Evolutionary conservation across 306 rosid species (phyloP), one percentile per base, ranked within the genome.

Genomic region (Trifolium repens): DNA sequence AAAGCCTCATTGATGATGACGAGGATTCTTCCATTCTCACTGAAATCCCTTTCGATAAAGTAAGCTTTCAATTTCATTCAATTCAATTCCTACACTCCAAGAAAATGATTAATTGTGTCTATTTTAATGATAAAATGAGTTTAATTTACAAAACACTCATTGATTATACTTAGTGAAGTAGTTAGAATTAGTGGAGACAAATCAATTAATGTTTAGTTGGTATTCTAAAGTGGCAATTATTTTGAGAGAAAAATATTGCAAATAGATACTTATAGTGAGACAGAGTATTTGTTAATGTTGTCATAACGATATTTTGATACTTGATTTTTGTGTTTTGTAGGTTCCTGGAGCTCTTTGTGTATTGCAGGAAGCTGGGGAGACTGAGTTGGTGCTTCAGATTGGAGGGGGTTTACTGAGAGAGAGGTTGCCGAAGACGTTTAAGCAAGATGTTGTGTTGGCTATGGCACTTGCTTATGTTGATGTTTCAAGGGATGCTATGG

Each of bases 291-390:
- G 40, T 35, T 50, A 15, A 7, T 37, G 49, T 64, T 37, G 14
- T 7, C 0, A 42, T 12, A 22, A 7, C 3, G 11, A 5, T 67
- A 2, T 13, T 69, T 27, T 68, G n/a, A 39, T 37, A 9, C 30
- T 27, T 70, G 7, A 34, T 5, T 11, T 37, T 35, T 32, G 32
- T 30, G 57, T 8, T 46, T 59, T 80, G 84, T 74, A 94, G 99
- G 97, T 94, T 80, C 96, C 99, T 26, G 99, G 99, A 49, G 99
- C 99, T 71, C 64, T 94, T 69, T 92, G 96, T 32, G 91, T 81
- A 47, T 63, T 94, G 93, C 97, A 89, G 85, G 97, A 94, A 76
- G 93, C 97, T 15, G 99, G 99, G 30, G 96, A 90, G 87, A 80
- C 91, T 2, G 89, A 81, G 73, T 67, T 90, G 61, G 96, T 91